Base-by-base conservation (phyloP, 208 protist genomes). In the Leishmania lainsoni region DNA sequence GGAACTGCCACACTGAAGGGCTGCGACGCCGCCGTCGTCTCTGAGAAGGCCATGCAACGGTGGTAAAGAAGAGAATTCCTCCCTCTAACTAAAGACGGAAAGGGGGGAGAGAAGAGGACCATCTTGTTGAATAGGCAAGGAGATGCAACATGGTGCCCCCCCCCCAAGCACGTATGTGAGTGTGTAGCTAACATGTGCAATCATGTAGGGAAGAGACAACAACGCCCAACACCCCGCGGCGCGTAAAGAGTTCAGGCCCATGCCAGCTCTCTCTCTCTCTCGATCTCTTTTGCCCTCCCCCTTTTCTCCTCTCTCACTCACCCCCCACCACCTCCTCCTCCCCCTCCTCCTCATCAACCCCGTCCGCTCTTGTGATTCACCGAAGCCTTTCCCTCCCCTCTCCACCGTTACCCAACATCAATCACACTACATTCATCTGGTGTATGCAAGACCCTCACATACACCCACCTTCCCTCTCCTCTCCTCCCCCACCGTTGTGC, bases 51-150 rank as follows among this genome's bases (percentile, higher is more conserved):
- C 35, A 75, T 72, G 26, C 10, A 32, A 66, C 86, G 90, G 10
- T 93, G 90, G 87, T 93, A 70, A 79, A 49, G 70, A 16, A 29
- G 26, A 29, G 4, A 42, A 22, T 4, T 16, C 8, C 4, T n/a
- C n/a, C 2, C 48, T 14, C 5, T 52, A n/a, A 49, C 42, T 45
- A 45, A 45, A 45, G 42, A 45, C 42, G 42, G 35, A 16, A 73
- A 66, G 58, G 20, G 58, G 61, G 56, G n/a, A 26, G 56, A 61
- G 20, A 61, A 61, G 56, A 26, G 69, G 42, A 4, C 42, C 42
- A 45, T 75, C 12, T 61, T 73, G 6, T 66, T 78, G 61, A 80
- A 17, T 42, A 32, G 12, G 72, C 29, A 14, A 59, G 58, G 22
- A 9, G 42, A 29, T 32, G 22, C 29, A 58, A 26, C 4, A 39